Conservation (phyloP, 306 rosid genomes). For the Leucaena leucocephala region DNA sequence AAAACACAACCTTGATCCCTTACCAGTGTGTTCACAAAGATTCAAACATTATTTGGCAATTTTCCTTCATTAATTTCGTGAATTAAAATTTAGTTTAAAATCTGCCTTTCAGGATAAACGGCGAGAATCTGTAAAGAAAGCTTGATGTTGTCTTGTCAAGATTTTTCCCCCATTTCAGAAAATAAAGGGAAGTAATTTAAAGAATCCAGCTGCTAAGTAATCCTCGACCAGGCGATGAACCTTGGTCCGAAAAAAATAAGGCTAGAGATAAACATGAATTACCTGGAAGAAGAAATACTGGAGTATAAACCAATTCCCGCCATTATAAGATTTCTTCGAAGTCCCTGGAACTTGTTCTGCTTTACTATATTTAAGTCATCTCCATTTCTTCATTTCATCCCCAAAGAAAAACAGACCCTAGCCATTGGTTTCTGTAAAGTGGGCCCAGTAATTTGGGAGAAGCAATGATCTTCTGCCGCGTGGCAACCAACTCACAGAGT, state of each 20-base stretch:
- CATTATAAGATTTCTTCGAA: slow-evolving; percentile 45
- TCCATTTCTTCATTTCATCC: neutral
- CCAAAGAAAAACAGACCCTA: slow-evolving; percentile 24
- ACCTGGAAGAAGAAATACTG: slow-evolving; percentile 65
- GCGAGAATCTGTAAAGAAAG: neutral
- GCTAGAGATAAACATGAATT: slow-evolving; percentile 17
- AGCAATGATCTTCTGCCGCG: slow-evolving; percentile 66
- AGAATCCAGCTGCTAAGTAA: neutral
- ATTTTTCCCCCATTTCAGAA: neutral
- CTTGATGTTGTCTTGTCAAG: neutral
- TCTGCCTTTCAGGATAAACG: neutral
- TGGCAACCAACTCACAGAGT: slow-evolving; percentile 30
- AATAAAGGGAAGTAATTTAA: neutral
- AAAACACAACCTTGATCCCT: slow-evolving; percentile 54
- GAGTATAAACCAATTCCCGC: slow-evolving; percentile 62
- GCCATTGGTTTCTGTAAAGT: slow-evolving; percentile 32
- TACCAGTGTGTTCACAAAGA: slow-evolving; percentile 37
- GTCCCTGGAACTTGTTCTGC: slow-evolving; percentile 7
- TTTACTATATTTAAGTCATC: neutral
- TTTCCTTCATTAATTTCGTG: slow-evolving; percentile 1
- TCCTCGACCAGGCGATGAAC: neutral
- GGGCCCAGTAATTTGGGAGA: slow-evolving; percentile 65
- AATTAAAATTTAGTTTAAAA: slow-evolving; percentile 1
- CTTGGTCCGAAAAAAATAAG: neutral
- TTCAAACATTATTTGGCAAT: slow-evolving; percentile 28